phyloP scores from a whole-genome alignment of 306 rosid genomes.

The Psophocarpus tetragonolobus region DNA sequence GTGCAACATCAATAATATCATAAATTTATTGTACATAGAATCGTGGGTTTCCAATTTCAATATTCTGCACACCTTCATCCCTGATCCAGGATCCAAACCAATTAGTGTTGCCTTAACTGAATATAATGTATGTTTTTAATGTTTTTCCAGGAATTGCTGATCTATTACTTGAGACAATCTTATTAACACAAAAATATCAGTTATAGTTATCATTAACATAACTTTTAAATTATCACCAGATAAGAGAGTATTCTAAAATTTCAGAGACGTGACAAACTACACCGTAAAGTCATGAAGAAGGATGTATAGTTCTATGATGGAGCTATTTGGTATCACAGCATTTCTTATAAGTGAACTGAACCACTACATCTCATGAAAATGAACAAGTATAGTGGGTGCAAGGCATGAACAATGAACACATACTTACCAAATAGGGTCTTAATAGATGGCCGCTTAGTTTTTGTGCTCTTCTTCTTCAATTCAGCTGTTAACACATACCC shows the following conservation, averaged over 20 bases:
- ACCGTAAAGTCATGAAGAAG: background rate
- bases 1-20: background rate
- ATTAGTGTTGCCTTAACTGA: background rate
- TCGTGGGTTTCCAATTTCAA: background rate
- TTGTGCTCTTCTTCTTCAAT: conserved; percentile 89
- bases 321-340: background rate
- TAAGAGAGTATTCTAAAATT: conserved; percentile 9
- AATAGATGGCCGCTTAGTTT: conserved; percentile 88
- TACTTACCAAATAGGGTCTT: conserved; percentile 86
- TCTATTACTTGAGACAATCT: conserved; percentile 15
- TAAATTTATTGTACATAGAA: background rate
- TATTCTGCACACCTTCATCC: background rate
- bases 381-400: background rate
- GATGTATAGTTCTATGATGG: background rate
- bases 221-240: background rate
- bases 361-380: conserved; percentile 13
- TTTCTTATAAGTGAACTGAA: background rate
- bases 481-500: conserved; percentile 66
- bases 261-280: background rate
- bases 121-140: background rate
- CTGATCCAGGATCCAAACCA: background rate
- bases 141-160: conserved; percentile 4
- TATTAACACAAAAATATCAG: background rate
- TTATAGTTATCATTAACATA: background rate
- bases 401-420: conserved; percentile 3